These are phyloP conservation scores for Glaciozyma martinii DNA, from an alignment of 768 basidiomycete genomes.

Conservation along the genomic window DNA sequence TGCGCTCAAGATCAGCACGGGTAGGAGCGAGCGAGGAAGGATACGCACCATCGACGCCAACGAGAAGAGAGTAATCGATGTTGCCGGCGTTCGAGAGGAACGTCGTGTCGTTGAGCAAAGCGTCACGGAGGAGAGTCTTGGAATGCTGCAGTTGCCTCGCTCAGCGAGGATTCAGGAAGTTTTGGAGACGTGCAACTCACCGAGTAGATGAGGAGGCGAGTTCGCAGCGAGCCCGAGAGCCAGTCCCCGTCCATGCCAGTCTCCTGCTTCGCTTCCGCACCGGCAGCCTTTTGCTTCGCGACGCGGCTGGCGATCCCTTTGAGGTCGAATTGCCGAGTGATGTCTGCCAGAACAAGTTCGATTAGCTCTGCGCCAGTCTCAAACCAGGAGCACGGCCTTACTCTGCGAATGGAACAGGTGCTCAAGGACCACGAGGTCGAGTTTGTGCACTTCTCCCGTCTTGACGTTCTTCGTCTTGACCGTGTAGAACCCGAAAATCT, in stretches of 20 bases:
- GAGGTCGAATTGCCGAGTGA: slow-evolving; percentile 15
- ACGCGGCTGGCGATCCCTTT: slow-evolving; percentile 21
- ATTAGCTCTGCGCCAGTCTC: neutral
- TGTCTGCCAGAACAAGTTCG: neutral
- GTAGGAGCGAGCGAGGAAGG: neutral
- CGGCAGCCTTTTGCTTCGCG: slow-evolving; percentile 11
- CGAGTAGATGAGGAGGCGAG: slow-evolving; percentile 22
- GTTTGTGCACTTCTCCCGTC: slow-evolving; percentile 52
- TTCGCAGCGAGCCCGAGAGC: slow-evolving; percentile 14
- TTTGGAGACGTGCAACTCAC: neutral
- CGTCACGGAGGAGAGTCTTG: slow-evolving; percentile 79
- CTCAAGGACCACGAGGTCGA: slow-evolving; percentile 91
- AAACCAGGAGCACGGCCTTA: slow-evolving; percentile 38
- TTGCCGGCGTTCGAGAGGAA: slow-evolving; percentile 88
- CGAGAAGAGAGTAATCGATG: slow-evolving; percentile 92
- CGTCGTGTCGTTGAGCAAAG: slow-evolving; percentile 85
- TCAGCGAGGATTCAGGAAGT: slow-evolving; percentile 47
- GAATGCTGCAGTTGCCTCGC: slow-evolving; percentile 81
- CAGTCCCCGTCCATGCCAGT: slow-evolving; percentile 27
- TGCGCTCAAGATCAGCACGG: neutral
- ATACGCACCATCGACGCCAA: slow-evolving; percentile 60
- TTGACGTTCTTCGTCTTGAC: slow-evolving; percentile 50
- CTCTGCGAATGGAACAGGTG: slow-evolving; percentile 66
- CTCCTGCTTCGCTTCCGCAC: neutral
- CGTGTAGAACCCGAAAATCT: slow-evolving; percentile 93